Percentiles rank a stretch among this genome's conserved stretches.
Evolutionary conservation across 2,329 filamentous ascomycete genomes (phyloP).

Genomic region (Penicillium sclerotigenum): DNA sequence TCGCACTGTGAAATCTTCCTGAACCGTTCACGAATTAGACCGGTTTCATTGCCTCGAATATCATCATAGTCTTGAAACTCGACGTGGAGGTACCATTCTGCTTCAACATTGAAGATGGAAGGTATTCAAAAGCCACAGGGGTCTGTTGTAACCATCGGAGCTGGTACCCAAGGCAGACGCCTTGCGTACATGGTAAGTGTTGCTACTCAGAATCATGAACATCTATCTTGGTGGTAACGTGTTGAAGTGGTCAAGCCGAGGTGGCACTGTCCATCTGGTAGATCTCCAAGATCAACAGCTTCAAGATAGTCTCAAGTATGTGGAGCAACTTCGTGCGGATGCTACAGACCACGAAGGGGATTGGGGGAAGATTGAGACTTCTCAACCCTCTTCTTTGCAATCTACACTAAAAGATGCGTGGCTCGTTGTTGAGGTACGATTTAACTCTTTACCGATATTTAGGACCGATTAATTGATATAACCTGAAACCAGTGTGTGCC

Average conservation of each 20-base stretch:
- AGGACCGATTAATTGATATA: background rate
- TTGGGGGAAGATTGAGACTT: conserved; percentile 27
- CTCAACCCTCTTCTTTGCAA: conserved; percentile 19
- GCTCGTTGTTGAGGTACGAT: conserved; percentile 36
- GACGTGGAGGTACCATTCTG: no score
- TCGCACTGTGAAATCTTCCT: background rate
- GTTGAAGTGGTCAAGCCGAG: conserved; percentile 35
- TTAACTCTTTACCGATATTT: background rate
- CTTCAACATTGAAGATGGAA: background rate
- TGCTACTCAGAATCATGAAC: background rate
- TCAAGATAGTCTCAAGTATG: conserved; percentile 25
- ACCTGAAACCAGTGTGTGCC: conserved; percentile 42
- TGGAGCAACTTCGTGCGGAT: conserved; percentile 26
- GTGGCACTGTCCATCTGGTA: conserved; percentile 32
- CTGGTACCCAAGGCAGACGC: conserved; percentile 37
- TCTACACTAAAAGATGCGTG: conserved; percentile 29
- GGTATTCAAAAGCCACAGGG: background rate
- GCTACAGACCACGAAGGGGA: conserved; percentile 4
- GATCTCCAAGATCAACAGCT: conserved; percentile 31
- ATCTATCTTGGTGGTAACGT: background rate
- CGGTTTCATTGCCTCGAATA: background rate
- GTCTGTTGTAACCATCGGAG: conserved; percentile 23
- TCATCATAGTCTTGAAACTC: background rate
- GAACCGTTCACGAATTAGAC: background rate
- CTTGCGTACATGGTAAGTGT: conserved; percentile 37